phyloP scores from a whole-genome alignment of 176 grass and related monocot genomes.

The Oryza rufipogon region DNA sequence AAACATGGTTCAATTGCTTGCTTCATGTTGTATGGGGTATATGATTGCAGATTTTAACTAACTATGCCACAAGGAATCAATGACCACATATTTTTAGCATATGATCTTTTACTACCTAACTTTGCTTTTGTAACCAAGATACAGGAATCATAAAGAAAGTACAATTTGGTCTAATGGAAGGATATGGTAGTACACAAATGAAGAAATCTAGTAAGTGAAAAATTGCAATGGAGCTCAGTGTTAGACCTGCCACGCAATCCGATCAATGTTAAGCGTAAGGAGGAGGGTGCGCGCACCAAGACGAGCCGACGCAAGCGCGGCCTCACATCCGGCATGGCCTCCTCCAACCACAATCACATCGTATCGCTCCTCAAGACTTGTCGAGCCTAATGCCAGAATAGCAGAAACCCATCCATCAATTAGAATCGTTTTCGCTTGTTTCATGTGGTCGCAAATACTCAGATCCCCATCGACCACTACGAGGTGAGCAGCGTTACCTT shows the following conservation, averaged over 20 bases:
- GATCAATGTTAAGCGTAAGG: conserved; percentile 94
- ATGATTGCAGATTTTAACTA: background rate
- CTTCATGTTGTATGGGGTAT: background rate
- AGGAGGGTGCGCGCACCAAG: conserved; percentile 89
- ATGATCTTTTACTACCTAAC: background rate
- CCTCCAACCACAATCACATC: conserved; percentile 97
- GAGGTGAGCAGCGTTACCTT: conserved; percentile 31
- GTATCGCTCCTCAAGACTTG: conserved; percentile 61
- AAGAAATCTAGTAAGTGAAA: background rate
- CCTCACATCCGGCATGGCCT: conserved; percentile 92
- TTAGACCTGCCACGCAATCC: conserved; percentile 95
- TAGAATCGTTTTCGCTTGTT: background rate
- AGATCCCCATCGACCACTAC: no score
- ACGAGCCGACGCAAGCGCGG: conserved; percentile 86
- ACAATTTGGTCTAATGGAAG: background rate
- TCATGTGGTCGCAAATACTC: background rate
- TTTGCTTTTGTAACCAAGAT: background rate
- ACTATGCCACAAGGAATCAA: background rate
- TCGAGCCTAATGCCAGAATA: conserved; percentile 43
- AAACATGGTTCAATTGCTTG: background rate
- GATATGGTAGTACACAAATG: background rate
- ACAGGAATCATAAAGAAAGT: background rate
- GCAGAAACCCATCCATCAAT: conserved; percentile 25
- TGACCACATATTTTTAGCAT: background rate
- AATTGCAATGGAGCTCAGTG: background rate